Percentiles rank a stretch among this genome's conserved stretches.
These are phyloP conservation scores for Chytriomyces sp. DNA, from an alignment of 192 early-diverging fungal species.

Conservation along the genomic window DNA sequence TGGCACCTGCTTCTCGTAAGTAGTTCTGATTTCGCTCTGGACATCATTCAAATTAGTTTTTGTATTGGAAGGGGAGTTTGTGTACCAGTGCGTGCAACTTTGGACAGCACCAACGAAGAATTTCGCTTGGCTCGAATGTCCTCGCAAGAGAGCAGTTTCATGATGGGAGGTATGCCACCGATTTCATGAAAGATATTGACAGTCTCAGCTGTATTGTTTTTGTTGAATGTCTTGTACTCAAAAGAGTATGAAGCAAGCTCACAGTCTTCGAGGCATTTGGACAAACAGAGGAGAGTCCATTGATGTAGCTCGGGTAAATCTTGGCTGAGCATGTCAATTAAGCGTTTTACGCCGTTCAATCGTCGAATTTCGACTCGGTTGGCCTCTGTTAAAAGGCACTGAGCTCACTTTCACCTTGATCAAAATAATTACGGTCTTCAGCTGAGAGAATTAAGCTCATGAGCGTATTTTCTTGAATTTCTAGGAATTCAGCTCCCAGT, in stretches of 20 bases:
- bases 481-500: slow-evolving; percentile 48
- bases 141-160: slow-evolving; percentile 42
- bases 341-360: slow-evolving; percentile 43
- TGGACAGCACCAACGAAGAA: slow-evolving; percentile 38
- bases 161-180: slow-evolving; percentile 39
- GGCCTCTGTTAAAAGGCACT: slow-evolving; percentile 25
- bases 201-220: slow-evolving; percentile 44
- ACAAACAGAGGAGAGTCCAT: slow-evolving; percentile 45
- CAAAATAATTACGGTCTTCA: slow-evolving; percentile 46
- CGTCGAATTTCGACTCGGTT: slow-evolving; percentile 54
- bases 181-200: slow-evolving; percentile 40
- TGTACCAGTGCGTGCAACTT: slow-evolving; percentile 43
- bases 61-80: not conserved
- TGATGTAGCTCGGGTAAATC: slow-evolving; percentile 46
- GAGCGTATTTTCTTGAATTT: slow-evolving; percentile 55
- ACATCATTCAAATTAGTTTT: not conserved
- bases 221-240: not conserved
- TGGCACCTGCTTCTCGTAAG: slow-evolving; percentile 45
- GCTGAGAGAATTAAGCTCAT: slow-evolving; percentile 44
- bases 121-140: slow-evolving; percentile 41
- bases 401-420: not conserved
- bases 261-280: slow-evolving; percentile 57
- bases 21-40: slow-evolving; percentile 45
- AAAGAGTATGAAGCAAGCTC: slow-evolving; percentile 13
- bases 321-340: slow-evolving; percentile 50